Conservation (phyloP, 768 basidiomycete genomes). For the Pulveroboletus sp. region DNA sequence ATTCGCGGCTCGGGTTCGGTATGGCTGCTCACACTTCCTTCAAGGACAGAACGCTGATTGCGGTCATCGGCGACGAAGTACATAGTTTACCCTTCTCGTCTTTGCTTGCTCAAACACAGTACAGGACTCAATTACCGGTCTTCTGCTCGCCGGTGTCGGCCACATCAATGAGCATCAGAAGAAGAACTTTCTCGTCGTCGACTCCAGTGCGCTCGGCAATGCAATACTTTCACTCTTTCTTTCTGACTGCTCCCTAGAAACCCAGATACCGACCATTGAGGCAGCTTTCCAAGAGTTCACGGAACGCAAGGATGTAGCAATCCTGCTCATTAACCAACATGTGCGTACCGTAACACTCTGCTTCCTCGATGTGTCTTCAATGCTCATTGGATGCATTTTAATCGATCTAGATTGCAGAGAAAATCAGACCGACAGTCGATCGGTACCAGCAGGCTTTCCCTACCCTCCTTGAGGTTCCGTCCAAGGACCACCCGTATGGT, state of each 20-base stretch:
- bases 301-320: constrained; percentile 90
- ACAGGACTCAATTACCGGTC: constrained; percentile 95
- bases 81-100: constrained; percentile 6
- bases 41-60: constrained; percentile 84
- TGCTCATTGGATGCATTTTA: constrained; percentile 8
- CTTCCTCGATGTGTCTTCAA: neutral
- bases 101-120: constrained; percentile 6
- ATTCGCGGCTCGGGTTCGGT: constrained; percentile 15
- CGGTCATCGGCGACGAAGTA: constrained; percentile 98
- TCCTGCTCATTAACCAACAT: constrained; percentile 97
- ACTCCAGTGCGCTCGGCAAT: constrained; percentile 63
- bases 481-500: constrained; percentile 99
- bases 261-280: constrained; percentile 86
- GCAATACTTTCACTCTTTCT: neutral
- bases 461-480: constrained; percentile 94
- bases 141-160: constrained; percentile 91
- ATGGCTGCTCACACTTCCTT: constrained; percentile 54
- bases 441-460: constrained; percentile 96
- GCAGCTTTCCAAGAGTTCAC: constrained; percentile 92
- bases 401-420: constrained; percentile 80
- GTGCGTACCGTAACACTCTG: constrained; percentile 41
- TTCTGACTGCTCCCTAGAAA: constrained; percentile 52
- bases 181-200: constrained; percentile 98
- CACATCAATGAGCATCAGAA: constrained; percentile 86
- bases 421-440: constrained; percentile 92